Evolutionary conservation across 108 stramenopile species (phyloP).

Genomic region (Pseudonitzschia multistriata): DNA sequence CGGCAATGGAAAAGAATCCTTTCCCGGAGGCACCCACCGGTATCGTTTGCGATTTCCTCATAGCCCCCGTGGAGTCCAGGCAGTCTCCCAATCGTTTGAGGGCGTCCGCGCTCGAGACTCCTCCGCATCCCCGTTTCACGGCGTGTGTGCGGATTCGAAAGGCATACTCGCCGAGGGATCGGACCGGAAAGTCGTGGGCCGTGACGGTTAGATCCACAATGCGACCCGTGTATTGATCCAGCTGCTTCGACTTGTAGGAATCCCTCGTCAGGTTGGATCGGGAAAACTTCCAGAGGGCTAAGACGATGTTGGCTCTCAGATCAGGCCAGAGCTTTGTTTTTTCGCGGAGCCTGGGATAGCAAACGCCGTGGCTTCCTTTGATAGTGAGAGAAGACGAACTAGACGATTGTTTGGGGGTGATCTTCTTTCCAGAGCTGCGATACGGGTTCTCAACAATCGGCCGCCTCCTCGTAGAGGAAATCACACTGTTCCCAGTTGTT

Average conservation of each 20-base stretch:
- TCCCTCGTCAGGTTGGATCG: slow-evolving; percentile 7
- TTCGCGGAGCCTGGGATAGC: slow-evolving; percentile 1
- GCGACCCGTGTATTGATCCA: slow-evolving; percentile 24
- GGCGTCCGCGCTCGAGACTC: neutral
- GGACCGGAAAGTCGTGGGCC: slow-evolving; percentile 23
- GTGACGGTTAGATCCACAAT: slow-evolving; percentile 27
- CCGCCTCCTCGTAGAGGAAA: too few relatives aligned
- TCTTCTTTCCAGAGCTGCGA: too few relatives aligned
- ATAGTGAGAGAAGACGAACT: too few relatives aligned
- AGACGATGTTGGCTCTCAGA: slow-evolving; percentile 13
- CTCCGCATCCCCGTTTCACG: slow-evolving; percentile 1
- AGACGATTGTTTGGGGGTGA: too few relatives aligned
- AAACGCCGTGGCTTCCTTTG: neutral
- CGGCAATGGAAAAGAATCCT: slow-evolving; percentile 25
- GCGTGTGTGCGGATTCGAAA: neutral
- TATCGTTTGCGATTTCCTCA: neutral
- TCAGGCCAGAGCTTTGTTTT: slow-evolving; percentile 18
- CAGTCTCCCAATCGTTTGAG: neutral
- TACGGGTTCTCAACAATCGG: too few relatives aligned
- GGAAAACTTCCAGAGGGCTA: slow-evolving; percentile 30
- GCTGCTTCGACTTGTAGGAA: slow-evolving; percentile 23
- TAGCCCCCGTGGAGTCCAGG: neutral
- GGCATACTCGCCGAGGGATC: slow-evolving; percentile 30
- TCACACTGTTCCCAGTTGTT: too few relatives aligned
- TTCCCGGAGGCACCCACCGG: neutral